These are phyloP conservation scores for Pyrrhoderma lamaoense DNA, from an alignment of 1,284 basidiomycete genomes.

Conservation along the genomic window DNA sequence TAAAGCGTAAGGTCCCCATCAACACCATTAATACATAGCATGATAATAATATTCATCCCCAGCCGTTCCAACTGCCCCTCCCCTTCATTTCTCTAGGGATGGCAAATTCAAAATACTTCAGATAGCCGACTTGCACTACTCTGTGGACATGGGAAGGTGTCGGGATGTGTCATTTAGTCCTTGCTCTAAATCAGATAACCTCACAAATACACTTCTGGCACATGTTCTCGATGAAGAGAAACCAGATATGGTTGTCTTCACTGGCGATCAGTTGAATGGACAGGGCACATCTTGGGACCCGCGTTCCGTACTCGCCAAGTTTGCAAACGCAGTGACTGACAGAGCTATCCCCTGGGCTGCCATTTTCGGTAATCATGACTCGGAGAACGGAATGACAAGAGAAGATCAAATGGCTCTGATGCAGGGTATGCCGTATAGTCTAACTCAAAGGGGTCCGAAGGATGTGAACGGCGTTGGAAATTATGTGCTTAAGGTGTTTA, in stretches of 20 bases:
- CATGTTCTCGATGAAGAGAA: conserved; percentile 74
- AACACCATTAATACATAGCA: conserved; percentile 1
- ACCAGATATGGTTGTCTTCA: conserved; percentile 87
- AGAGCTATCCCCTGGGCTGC: conserved; percentile 83
- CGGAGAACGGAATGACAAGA: conserved; percentile 58
- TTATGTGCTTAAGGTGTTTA: conserved; percentile 71
- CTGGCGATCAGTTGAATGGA: conserved; percentile 81
- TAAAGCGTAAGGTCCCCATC: conserved; percentile 45
- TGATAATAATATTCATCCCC: conserved; percentile 5
- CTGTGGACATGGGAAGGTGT: conserved; percentile 66
- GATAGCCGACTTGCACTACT: conserved; percentile 86
- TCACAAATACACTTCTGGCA: conserved; percentile 64
- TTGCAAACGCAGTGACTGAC: conserved; percentile 69
- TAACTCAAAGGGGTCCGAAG: conserved; percentile 73
- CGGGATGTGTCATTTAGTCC: conserved; percentile 54
- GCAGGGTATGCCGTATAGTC: conserved; percentile 76
- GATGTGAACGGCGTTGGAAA: conserved; percentile 83
- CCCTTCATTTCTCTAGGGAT: conserved; percentile 72
- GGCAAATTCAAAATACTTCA: conserved; percentile 88
- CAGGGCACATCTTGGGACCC: conserved; percentile 86
- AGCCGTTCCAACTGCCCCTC: conserved; percentile 64
- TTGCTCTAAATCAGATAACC: conserved; percentile 61
- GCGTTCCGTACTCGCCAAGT: conserved; percentile 81
- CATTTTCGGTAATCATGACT: conserved; percentile 91
- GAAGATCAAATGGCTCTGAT: conserved; percentile 66